Conservation (phyloP, 1,284 basidiomycete genomes). For the Retiboletus flavoniger region DNA sequence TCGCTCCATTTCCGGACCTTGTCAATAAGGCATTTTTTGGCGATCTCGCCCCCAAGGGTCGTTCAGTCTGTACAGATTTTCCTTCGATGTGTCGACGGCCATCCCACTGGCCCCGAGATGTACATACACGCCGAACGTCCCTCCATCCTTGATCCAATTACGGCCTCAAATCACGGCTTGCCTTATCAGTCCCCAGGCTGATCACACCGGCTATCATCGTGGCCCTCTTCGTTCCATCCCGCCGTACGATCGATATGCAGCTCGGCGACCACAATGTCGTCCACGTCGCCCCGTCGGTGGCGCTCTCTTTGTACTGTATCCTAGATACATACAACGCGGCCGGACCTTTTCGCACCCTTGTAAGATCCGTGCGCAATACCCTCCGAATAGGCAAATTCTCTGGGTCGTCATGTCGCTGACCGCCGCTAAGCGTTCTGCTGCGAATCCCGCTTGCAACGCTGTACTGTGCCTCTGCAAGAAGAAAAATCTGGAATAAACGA, state of each 20-base stretch:
- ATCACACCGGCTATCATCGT: slow-evolving; percentile 22
- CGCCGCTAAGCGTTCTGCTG: not conserved
- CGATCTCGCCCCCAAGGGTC: slow-evolving; percentile 20
- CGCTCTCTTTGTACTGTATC: slow-evolving; percentile 12
- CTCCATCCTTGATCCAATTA: slow-evolving; percentile 7
- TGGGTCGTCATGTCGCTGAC: not conserved
- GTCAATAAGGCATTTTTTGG: slow-evolving; percentile 23
- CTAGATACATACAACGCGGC: slow-evolving; percentile 10
- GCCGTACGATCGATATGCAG: not conserved
- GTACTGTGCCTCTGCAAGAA: not conserved
- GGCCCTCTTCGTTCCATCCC: not conserved
- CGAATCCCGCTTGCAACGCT: not conserved
- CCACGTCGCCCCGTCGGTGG: not conserved
- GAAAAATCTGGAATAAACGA: not conserved
- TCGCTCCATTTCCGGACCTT: slow-evolving; percentile 23
- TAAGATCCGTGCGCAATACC: slow-evolving; percentile 18
- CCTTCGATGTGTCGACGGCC: not conserved
- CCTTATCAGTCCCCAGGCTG: slow-evolving; percentile 14
- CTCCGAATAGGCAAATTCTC: slow-evolving; percentile 3
- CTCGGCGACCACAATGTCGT: not conserved
- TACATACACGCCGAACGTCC: not conserved
- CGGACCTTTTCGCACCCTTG: slow-evolving; percentile 10
- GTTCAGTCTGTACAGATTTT: slow-evolving; percentile 5
- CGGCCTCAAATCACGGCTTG: slow-evolving; percentile 3
- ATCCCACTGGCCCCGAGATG: not conserved